Base-by-base conservation (phyloP, 177 flowering plant genomes). In the Telopea speciosissima region DNA sequence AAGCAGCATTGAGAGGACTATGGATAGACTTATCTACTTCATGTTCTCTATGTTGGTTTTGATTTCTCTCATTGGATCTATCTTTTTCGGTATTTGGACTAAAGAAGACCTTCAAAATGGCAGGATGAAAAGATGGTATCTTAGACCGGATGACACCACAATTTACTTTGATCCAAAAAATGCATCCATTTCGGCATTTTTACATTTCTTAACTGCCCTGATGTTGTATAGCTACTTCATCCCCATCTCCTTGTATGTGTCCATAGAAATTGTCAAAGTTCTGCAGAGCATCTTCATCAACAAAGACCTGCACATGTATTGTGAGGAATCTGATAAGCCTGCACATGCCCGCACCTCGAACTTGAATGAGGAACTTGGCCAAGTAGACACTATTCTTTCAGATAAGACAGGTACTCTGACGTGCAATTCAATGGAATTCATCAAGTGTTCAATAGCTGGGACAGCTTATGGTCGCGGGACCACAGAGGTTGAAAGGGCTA, bases 331-430 rank as follows among this genome's bases (percentile, higher is more conserved):
- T 60, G 92, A 95, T 77, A 89, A 83, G 72, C 97, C 99, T 2
- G 97, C 99, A 24, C 85, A 68, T 76, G 96, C 96, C 31, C 92
- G 99, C 17, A 95, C 99, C 9, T 95, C 99, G 31, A 95, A 95
- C 75, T 83, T 95, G 85, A 95, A 89, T 72, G 99, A 95, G 82
- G 99, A 95, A 78, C 94, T 95, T 77, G 99, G 99, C 54, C 99
- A 92, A 77, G 95, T 95, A 61, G 86, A 90, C 75, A 95, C 97
- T 10, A 88, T 95, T 68, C 96, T 95, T 67, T 95, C 99, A 25
- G 99, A 95, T 72, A 95, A 95, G 76, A 95, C 99, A 1, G 99
- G 99, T 60, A 95, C 99, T 44, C 74, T 95, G 78, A 95, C 99
- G 13, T 92, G 99, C 83, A 95, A 95, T 70, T 92, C 97, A 8